A percentile compares a stretch with the other conserved stretches of the same genome.
Conservation (phyloP, 345 rosid genomes). For the Punica granatum region DNA sequence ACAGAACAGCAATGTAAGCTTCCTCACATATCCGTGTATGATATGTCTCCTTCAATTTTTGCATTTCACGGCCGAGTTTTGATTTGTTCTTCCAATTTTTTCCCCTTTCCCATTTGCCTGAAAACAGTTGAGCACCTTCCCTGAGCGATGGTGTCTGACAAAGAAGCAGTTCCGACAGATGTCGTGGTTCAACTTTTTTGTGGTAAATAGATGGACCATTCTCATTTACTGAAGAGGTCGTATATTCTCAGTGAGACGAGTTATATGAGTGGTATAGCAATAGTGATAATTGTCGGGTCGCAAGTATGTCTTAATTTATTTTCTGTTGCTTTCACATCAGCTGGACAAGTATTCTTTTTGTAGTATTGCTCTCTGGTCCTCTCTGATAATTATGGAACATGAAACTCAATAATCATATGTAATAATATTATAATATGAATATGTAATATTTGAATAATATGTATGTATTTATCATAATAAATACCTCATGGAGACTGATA, state of each 20-base stretch:
- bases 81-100: neutral
- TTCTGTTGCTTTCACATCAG: too few relatives aligned
- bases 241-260: neutral
- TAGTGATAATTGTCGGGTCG: neutral
- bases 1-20: constrained; percentile 71
- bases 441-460: too few relatives aligned
- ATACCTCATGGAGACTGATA: too few relatives aligned
- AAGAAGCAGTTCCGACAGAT: constrained; percentile 63
- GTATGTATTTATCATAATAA: too few relatives aligned
- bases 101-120: neutral
- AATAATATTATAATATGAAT: too few relatives aligned
- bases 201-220: constrained; percentile 36
- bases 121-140: constrained; percentile 77
- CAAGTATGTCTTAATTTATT: too few relatives aligned
- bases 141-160: constrained; percentile 69
- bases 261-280: neutral
- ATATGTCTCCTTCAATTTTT: neutral
- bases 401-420: too few relatives aligned
- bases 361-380: too few relatives aligned
- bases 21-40: neutral
- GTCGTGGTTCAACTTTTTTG: constrained; percentile 40
- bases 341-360: too few relatives aligned
- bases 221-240: too few relatives aligned
- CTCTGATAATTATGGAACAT: too few relatives aligned
- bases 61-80: neutral